Evolutionary conservation across 2,329 filamentous ascomycete species (phyloP), one percentile per base, ranked within the genome.

Genomic region (Curvularia spicifera): DNA sequence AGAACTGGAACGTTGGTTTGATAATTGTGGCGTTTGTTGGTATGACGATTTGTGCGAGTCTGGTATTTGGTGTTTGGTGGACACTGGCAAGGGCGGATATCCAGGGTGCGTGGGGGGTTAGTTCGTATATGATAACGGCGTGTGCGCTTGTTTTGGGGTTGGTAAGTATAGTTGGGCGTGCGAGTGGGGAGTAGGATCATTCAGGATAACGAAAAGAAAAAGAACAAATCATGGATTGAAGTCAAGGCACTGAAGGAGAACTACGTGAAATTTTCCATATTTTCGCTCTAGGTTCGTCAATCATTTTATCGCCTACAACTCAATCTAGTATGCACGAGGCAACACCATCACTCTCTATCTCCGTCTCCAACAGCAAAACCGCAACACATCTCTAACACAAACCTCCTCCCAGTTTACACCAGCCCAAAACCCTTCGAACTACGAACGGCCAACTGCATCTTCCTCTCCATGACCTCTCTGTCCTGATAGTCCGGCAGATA

Each of bases 351-450:
- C 29, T 31, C 9, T 31, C 3, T 31, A 10, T 12, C 29, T 3
- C 10, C 10, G 2, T 31, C 20, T 35, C 13, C n/a, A 15, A n/a
- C 12, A n/a, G n/a, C n/a, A n/a, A n/a, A n/a, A n/a, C n/a, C n/a
- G n/a, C n/a, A n/a, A n/a, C n/a, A n/a, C n/a, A 10, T 31, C 20
- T 35, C 13, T 35, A 15, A n/a, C 12, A n/a, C 7, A 44, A n/a
- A 24, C 15, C 22, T 24, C 22, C 12, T 8, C 22, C 2, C 22
- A 44, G 3, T 5, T 62, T 60, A 76, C 9, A 71, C 68, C 26
- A 72, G 65, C 8, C 94, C 95, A 79, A 98, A 98, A 0, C 95
- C 94, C 71, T 90, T 88, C 7, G 90, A 87, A 77, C 97, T 95
- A 78, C 94, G 87, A 71, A 99, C 81, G 51, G 95, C 95, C 82